Evolutionary conservation across 768 basidiomycete species (phyloP).

Genomic region (Mrakia gelida): DNA sequence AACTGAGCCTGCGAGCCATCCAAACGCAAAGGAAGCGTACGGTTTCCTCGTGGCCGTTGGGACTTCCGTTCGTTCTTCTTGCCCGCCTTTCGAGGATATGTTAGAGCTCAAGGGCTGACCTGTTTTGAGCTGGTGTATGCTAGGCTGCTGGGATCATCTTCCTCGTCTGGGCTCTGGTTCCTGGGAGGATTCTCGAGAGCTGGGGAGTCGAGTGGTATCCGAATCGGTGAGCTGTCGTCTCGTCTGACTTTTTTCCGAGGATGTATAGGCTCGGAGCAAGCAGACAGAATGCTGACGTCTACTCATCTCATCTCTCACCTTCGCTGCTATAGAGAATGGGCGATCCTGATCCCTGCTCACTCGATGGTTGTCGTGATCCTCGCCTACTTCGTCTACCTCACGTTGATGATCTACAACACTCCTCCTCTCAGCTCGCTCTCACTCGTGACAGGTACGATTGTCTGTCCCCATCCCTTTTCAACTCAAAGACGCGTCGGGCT

Average conservation of each 20-base stretch:
- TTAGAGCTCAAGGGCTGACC: too few relatives aligned
- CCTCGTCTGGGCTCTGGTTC: slow-evolving; percentile 41
- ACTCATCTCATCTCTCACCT: not conserved
- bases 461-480: not conserved
- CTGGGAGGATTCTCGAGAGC: slow-evolving; percentile 33
- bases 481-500: not conserved
- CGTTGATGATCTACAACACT: slow-evolving; percentile 38
- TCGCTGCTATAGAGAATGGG: slow-evolving; percentile 40
- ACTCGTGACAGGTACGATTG: slow-evolving; percentile 38
- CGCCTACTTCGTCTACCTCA: slow-evolving; percentile 40
- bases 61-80: slow-evolving; percentile 37
- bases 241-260: not conserved
- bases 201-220: slow-evolving; percentile 42
- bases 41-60: slow-evolving; percentile 41
- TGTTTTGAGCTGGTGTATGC: too few relatives aligned
- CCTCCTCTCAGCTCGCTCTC: slow-evolving; percentile 37
- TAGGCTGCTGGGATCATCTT: slow-evolving; percentile 31
- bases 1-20: slow-evolving; percentile 28
- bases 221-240: slow-evolving; percentile 34
- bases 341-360: slow-evolving; percentile 41
- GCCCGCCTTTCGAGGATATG: too few relatives aligned
- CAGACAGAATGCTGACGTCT: not conserved
- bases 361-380: slow-evolving; percentile 42
- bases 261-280: too few relatives aligned
- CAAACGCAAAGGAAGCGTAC: slow-evolving; percentile 40